These are phyloP conservation scores for Globisporangium nagaii DNA, from an alignment of 352 stramenopile species.

Conservation along the genomic window DNA sequence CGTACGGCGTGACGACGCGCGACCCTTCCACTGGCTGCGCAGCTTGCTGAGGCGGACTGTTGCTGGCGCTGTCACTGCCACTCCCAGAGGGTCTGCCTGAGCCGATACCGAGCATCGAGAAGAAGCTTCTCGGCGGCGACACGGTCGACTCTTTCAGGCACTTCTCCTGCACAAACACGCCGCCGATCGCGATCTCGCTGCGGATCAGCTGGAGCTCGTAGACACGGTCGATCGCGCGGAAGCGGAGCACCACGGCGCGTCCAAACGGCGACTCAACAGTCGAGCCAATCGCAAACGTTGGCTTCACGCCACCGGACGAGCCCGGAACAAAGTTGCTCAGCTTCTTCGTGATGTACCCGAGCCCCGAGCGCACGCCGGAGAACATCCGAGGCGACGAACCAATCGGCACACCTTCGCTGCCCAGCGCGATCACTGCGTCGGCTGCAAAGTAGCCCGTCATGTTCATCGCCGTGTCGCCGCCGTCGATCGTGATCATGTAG, in stretches of 20 bases:
- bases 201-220: conserved; percentile 67
- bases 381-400: conserved; percentile 65
- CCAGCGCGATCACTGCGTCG: conserved; percentile 38
- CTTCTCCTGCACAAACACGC: conserved; percentile 56
- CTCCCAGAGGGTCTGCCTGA: conserved; percentile 10
- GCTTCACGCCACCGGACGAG: conserved; percentile 22
- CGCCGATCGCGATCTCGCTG: conserved; percentile 24
- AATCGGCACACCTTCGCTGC: conserved; percentile 26
- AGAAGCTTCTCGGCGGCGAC: conserved; percentile 61
- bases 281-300: conserved; percentile 43
- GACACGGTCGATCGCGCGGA: conserved; percentile 52
- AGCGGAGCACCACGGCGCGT: conserved; percentile 55
- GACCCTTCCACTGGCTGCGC: conserved; percentile 23
- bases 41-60: background rate
- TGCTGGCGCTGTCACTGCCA: background rate
- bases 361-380: conserved; percentile 55
- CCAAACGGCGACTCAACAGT: conserved; percentile 77
- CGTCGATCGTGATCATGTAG: conserved; percentile 54
- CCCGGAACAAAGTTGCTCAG: conserved; percentile 69
- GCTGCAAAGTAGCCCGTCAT: conserved; percentile 43
- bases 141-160: conserved; percentile 38
- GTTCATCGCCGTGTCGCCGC: conserved; percentile 30
- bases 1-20: conserved; percentile 49
- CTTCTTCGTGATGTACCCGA: conserved; percentile 80
- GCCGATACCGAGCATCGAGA: conserved; percentile 48